Conservation (phyloP, 495 filamentous ascomycete genomes). For the Talaromyces ruber region DNA sequence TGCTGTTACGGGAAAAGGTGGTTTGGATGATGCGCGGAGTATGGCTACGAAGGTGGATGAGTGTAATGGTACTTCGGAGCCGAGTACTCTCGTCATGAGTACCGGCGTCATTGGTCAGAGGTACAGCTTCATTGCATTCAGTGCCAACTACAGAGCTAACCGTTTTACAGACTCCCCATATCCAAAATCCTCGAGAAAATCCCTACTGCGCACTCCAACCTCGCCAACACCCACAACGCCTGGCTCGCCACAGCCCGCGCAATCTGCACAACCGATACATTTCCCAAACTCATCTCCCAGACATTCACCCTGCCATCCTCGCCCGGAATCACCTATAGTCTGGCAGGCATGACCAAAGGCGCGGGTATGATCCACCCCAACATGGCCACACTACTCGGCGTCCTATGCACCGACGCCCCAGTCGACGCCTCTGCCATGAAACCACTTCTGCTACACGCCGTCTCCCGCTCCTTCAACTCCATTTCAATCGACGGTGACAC, state of each 20-base stretch:
- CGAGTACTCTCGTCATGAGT: slow-evolving; percentile 85
- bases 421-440: slow-evolving; percentile 62
- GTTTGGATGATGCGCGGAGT: slow-evolving; percentile 74
- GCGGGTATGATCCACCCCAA: slow-evolving; percentile 99
- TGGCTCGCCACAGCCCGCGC: slow-evolving; percentile 84
- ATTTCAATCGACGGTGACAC: slow-evolving; percentile 97
- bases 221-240: slow-evolving; percentile 68
- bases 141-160: neutral
- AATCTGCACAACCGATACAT: slow-evolving; percentile 98
- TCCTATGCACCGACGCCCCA: slow-evolving; percentile 88
- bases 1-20: slow-evolving; percentile 90
- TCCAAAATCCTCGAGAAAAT: slow-evolving; percentile 80
- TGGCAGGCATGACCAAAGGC: slow-evolving; percentile 96
- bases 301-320: slow-evolving; percentile 82
- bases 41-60: slow-evolving; percentile 78
- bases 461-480: slow-evolving; percentile 86
- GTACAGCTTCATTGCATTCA: slow-evolving; percentile 19
- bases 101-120: slow-evolving; percentile 97
- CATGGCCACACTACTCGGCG: slow-evolving; percentile 93
- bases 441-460: slow-evolving; percentile 61
- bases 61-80: slow-evolving; percentile 51
- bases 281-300: slow-evolving; percentile 87
- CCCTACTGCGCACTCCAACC: slow-evolving; percentile 59
- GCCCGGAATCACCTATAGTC: slow-evolving; percentile 59
- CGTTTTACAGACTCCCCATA: slow-evolving; percentile 60